Evolutionary conservation across 1,284 basidiomycete species (phyloP), one percentile per base, ranked within the genome.

Genomic region (Rhodotorula sp.): DNA sequence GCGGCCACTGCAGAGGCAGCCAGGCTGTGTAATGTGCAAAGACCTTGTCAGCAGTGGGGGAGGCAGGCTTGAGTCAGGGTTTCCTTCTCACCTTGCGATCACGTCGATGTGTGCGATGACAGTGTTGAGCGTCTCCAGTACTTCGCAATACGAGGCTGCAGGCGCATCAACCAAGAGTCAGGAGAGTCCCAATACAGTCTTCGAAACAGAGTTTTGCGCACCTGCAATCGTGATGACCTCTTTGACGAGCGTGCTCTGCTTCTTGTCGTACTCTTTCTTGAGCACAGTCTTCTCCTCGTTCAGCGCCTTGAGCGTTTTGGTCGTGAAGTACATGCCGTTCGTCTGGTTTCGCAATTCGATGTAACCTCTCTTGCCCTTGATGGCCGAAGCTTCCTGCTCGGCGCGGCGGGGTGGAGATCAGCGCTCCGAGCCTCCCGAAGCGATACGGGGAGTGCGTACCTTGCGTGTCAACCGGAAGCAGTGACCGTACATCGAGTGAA

Each of bases 181-280:
- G 33, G 24, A 10, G 18, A 3, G 20, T 10, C 2, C 2, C 4
- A 6, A 20, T 18, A 29, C 3, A 26, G 29, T 17, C 17, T 2
- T 24, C 44, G 22, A 8, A 7, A 22, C 0, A 18, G 10, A 20
- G 18, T 1, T 20, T 44, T 18, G 80, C 88, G 78, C 78, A 93
- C 93, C 86, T 15, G 95, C 95, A 75, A 98, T 97, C 55, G 84
- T 87, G 22, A 99, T 91, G 18, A 99, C 90, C 79, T 98, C 92
- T 80, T 91, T 95, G 60, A 98, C 96, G 6, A 99, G 84, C 2
- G 86, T 85, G 69, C 86, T 87, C 80, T 97, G 95, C 55, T 88
- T 89, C 68, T 86, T 85, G 48, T 86, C 83, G 80, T 97, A 98
- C 66, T 84, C 82, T 45, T 87, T 85, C 14, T 86, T 88, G 12